Evolutionary conservation across 768 basidiomycete species (phyloP).

Genomic region (Leucosporidium scottii): DNA sequence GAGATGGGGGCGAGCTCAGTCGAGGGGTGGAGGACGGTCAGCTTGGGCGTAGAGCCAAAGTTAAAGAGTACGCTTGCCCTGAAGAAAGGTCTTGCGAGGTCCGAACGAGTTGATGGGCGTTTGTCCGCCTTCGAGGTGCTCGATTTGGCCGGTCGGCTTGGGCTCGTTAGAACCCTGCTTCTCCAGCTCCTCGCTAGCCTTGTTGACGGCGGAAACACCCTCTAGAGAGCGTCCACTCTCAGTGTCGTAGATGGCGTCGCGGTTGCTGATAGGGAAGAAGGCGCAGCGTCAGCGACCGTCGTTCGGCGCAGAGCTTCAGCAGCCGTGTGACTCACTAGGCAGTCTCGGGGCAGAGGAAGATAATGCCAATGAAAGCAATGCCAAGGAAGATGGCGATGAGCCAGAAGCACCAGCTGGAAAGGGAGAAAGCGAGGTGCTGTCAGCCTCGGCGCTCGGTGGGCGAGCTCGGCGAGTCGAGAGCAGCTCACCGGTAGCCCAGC

Average conservation of each 20-base stretch:
- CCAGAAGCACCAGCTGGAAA: conserved; percentile 50
- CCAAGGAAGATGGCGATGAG: conserved; percentile 49
- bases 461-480: too few relatives aligned
- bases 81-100: conserved; percentile 9
- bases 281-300: too few relatives aligned
- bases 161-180: neutral
- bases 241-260: neutral
- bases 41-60: neutral
- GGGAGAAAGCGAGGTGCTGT: neutral
- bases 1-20: neutral
- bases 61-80: neutral
- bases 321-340: neutral
- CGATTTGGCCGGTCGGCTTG: neutral
- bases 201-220: conserved; percentile 1
- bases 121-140: conserved; percentile 4
- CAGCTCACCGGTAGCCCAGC: too few relatives aligned
- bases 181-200: neutral
- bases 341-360: conserved; percentile 50
- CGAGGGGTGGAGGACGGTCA: neutral
- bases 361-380: conserved; percentile 43
- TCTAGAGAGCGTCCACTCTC: neutral
- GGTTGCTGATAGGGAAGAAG: neutral
- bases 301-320: too few relatives aligned
- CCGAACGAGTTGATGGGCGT: neutral
- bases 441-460: too few relatives aligned